Conservation (phyloP, 176 grass and related monocot genomes). For the Oryza nivara region DNA sequence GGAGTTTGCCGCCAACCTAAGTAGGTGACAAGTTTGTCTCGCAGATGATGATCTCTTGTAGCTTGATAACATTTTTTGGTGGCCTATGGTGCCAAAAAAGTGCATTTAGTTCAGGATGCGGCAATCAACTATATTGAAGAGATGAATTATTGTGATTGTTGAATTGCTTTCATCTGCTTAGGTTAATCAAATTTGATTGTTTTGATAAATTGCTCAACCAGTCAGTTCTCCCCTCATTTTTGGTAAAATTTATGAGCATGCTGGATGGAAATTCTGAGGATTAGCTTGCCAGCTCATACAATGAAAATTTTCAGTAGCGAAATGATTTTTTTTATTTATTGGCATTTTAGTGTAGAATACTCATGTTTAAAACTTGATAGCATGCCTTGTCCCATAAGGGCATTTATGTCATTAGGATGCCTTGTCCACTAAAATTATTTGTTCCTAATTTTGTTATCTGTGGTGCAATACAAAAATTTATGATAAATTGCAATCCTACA, state of each 20-base stretch:
- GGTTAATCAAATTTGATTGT: neutral
- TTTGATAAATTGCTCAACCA: neutral
- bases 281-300: neutral
- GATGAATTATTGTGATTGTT: neutral
- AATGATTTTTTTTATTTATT: neutral
- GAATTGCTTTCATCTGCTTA: neutral
- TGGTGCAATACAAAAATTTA: neutral
- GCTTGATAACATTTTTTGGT: neutral
- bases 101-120: neutral
- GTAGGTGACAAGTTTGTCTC: neutral
- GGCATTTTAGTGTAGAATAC: conserved; percentile 10
- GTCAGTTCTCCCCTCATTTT: neutral
- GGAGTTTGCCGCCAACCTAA: neutral
- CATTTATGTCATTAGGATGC: no score
- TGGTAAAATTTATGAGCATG: neutral
- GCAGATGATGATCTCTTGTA: neutral
- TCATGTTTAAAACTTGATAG: neutral
- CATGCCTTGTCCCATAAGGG: neutral
- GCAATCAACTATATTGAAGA: neutral
- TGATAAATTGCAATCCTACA: neutral
- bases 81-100: neutral
- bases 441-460: neutral
- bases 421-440: neutral
- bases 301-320: neutral
- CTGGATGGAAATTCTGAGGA: conserved; percentile 6